Evolutionary conservation across 192 early-diverging fungal species (phyloP).

Genomic region (Backusella parvicylindrica): DNA sequence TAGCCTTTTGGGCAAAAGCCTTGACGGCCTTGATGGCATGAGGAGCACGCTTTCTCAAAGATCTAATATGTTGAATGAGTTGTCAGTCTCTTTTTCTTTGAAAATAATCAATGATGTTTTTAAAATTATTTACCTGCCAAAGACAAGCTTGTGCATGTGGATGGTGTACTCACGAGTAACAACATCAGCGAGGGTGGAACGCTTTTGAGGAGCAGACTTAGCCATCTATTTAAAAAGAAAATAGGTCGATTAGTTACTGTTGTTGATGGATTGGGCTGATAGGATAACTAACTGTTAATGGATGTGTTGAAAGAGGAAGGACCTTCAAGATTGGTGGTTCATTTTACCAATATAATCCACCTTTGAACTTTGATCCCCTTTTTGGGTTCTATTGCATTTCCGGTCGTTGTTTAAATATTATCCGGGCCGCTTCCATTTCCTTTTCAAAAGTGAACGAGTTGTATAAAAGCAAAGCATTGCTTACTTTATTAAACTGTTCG

Average conservation of each 20-base stretch:
- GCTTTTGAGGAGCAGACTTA: slow-evolving; percentile 48
- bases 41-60: slow-evolving; percentile 97
- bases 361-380: not conserved
- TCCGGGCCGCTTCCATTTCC: not conserved
- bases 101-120: not conserved
- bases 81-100: too few relatives aligned
- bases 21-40: slow-evolving; percentile 92
- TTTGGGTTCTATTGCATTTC: not conserved
- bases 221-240: slow-evolving; percentile 53
- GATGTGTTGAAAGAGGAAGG: slow-evolving; percentile 4
- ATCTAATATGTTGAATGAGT: slow-evolving; percentile 29
- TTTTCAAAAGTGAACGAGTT: too few relatives aligned
- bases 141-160: slow-evolving; percentile 95
- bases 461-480: too few relatives aligned
- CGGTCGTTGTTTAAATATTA: not conserved
- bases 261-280: not conserved
- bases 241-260: not conserved
- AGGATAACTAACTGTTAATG: not conserved
- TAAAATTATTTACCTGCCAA: slow-evolving; percentile 62
- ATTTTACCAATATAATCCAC: not conserved
- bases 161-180: slow-evolving; percentile 99
- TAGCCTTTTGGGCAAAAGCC: slow-evolving; percentile 85
- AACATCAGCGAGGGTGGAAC: slow-evolving; percentile 81
- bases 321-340: not conserved
- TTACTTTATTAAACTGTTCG: too few relatives aligned